These are phyloP conservation scores for Herpetomonas tarakana DNA, from an alignment of 208 protist species.

Conservation along the genomic window DNA sequence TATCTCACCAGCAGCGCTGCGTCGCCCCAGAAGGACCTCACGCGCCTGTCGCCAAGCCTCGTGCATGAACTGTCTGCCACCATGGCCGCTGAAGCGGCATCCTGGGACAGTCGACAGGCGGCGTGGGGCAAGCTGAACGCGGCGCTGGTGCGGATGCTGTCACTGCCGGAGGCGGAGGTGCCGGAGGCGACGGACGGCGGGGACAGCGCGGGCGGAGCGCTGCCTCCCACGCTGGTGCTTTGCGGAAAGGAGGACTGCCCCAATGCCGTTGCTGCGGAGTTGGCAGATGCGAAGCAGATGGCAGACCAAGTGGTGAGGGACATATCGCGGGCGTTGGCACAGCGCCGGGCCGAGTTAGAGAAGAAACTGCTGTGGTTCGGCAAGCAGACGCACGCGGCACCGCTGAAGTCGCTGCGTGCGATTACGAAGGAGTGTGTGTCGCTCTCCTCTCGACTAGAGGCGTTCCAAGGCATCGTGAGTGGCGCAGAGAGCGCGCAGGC, in stretches of 20 bases:
- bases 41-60: too few species aligned
- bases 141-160: neutral
- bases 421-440: neutral
- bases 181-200: too few species aligned
- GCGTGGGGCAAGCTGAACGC: neutral
- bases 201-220: too few species aligned
- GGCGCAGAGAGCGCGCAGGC: neutral
- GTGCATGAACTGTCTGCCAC: neutral
- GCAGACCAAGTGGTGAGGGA: neutral
- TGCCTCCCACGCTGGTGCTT: too few species aligned
- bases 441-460: neutral
- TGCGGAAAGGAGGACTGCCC: too few species aligned
- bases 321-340: neutral
- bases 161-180: too few species aligned
- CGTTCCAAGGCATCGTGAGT: neutral
- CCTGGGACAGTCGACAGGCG: neutral
- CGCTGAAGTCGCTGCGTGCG: conserved; percentile 29
- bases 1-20: neutral
- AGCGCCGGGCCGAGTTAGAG: neutral
- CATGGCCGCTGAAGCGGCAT: neutral
- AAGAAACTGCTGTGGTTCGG: conserved; percentile 53
- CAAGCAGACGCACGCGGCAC: conserved; percentile 33
- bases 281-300: neutral
- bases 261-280: conserved; percentile 2
- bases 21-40: too few species aligned